Evolutionary conservation across 2,329 filamentous ascomycete species (phyloP).

Genomic region (Sporothrix brasiliensis): DNA sequence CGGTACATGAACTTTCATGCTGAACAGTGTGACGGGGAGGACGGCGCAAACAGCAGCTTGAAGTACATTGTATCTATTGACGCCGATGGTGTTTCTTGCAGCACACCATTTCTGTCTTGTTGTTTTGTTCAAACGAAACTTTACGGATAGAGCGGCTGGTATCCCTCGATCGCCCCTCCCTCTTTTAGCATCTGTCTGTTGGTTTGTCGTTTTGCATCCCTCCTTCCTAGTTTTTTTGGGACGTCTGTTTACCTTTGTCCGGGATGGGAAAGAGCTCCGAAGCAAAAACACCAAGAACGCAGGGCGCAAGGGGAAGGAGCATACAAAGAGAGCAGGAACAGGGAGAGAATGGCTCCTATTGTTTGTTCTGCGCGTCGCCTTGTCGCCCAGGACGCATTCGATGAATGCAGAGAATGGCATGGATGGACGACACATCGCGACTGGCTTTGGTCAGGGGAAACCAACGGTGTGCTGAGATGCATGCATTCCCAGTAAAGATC

Average conservation of each 20-base stretch:
- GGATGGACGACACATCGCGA: not conserved
- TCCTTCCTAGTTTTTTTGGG: not conserved
- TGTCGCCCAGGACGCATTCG: not conserved
- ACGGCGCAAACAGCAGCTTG: not conserved
- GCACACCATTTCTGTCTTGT: no score
- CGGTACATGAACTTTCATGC: no score
- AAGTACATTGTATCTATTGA: no score
- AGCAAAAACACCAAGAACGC: not conserved
- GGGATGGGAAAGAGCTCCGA: conserved; percentile 10
- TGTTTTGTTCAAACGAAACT: no score
- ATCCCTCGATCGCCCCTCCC: conserved; percentile 16
- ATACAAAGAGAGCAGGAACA: conserved; percentile 9
- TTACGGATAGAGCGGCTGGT: not conserved
- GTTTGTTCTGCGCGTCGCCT: not conserved
- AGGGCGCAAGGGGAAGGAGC: not conserved
- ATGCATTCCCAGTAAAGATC: not conserved
- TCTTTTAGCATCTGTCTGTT: conserved; percentile 10
- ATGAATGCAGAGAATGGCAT: conserved; percentile 5
- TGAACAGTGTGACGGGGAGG: not conserved
- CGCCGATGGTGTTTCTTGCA: no score
- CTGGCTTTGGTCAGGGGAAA: not conserved
- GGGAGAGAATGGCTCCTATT: not conserved
- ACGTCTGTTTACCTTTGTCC: not conserved
- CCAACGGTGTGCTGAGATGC: not conserved
- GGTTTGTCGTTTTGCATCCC: conserved; percentile 4